Evolutionary conservation across 1,284 basidiomycete species (phyloP).

Genomic region (Ustilago trichophora): DNA sequence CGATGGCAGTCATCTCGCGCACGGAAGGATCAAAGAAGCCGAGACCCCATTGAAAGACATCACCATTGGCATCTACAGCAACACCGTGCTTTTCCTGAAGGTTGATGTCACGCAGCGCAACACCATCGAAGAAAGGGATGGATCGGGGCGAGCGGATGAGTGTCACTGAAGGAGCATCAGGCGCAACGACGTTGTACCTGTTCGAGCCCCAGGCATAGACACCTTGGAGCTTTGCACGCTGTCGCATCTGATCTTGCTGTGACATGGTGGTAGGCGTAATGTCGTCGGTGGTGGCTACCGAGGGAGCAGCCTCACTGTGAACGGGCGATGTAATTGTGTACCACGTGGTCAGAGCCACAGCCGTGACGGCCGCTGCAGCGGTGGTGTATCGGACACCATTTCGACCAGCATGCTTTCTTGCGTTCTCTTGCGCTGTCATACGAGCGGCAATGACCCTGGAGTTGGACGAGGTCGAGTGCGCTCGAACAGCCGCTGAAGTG

Average conservation of each 20-base stretch:
- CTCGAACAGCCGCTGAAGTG: conserved; percentile 8
- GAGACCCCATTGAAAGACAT: conserved; percentile 68
- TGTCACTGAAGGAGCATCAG: conserved; percentile 42
- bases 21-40: conserved; percentile 62
- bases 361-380: conserved; percentile 13
- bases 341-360: conserved; percentile 28
- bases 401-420: conserved; percentile 1
- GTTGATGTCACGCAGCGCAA: conserved; percentile 60
- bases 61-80: conserved; percentile 72
- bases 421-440: background rate
- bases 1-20: conserved; percentile 37
- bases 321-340: conserved; percentile 23
- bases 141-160: conserved; percentile 51
- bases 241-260: conserved; percentile 58
- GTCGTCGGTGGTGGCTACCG: conserved; percentile 21
- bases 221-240: conserved; percentile 45
- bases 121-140: conserved; percentile 61
- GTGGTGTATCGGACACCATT: conserved; percentile 6
- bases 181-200: conserved; percentile 62
- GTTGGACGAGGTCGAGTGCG: conserved; percentile 17
- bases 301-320: conserved; percentile 28
- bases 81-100: conserved; percentile 61
- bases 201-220: conserved; percentile 61
- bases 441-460: conserved; percentile 1
- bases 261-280: conserved; percentile 39